Percentiles rank a stretch among this genome's conserved stretches.
phyloP scores from a whole-genome alignment of 164 flowering plant genomes.

The Magnolia officinalis region DNA sequence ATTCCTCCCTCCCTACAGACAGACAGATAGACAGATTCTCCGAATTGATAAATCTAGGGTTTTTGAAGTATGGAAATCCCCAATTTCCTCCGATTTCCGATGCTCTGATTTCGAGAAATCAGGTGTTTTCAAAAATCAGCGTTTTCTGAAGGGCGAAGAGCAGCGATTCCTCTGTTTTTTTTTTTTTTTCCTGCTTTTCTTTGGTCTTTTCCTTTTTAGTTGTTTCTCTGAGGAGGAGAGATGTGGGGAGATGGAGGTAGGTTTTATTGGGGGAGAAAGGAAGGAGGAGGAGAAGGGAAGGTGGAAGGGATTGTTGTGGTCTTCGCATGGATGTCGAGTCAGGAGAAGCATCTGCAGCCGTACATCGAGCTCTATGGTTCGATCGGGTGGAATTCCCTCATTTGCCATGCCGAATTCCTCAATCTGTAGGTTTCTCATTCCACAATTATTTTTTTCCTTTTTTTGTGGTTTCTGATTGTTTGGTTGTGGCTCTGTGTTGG shows the following conservation, averaged over 20 bases:
- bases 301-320: conserved; percentile 73
- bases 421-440: conserved; percentile 40
- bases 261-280: conserved; percentile 75
- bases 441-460: no score
- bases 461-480: not conserved
- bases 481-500: not conserved
- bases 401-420: conserved; percentile 83
- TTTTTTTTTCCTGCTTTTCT: no score
- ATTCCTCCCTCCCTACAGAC: not conserved
- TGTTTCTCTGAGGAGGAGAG: not conserved
- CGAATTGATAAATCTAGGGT: not conserved
- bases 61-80: not conserved
- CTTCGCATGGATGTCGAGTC: conserved; percentile 93
- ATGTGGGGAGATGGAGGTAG: conserved; percentile 92
- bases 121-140: not conserved
- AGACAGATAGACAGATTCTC: not conserved
- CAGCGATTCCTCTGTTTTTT: not conserved
- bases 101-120: not conserved
- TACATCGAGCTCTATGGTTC: conserved; percentile 75
- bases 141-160: not conserved
- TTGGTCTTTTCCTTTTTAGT: no score
- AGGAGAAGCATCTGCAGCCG: conserved; percentile 63
- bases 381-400: conserved; percentile 83
- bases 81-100: not conserved
- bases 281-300: conserved; percentile 25